Conservation (phyloP, 768 basidiomycete genomes). For the Epithele typhae region DNA sequence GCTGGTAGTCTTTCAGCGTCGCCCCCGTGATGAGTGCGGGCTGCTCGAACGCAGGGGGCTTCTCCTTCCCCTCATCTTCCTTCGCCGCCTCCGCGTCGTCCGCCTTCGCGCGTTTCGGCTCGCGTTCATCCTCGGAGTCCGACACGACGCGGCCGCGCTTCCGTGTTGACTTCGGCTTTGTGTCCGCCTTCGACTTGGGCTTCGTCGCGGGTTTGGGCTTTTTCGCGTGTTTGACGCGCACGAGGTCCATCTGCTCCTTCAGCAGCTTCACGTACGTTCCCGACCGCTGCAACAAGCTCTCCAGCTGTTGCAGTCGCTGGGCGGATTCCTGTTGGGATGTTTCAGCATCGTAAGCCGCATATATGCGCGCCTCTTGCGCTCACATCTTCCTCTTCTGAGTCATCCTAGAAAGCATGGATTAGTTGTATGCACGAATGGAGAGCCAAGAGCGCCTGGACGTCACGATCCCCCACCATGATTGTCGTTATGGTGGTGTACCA, state of each 20-base stretch:
- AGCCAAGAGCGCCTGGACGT: too few relatives aligned
- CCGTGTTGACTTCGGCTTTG: conserved; percentile 1
- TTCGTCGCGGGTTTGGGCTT: neutral
- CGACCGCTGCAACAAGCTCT: conserved; percentile 71
- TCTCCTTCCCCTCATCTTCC: neutral
- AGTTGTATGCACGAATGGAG: neutral
- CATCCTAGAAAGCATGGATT: neutral
- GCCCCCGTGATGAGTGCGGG: conserved; percentile 81
- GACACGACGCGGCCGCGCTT: conserved; percentile 13
- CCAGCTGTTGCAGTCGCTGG: conserved; percentile 34
- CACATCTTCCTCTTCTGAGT: neutral
- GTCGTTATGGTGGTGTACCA: too few relatives aligned
- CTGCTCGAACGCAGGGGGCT: conserved; percentile 48
- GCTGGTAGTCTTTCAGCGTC: conserved; percentile 83
- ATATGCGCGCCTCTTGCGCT: neutral
- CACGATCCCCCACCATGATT: neutral
- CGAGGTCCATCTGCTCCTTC: conserved; percentile 66
- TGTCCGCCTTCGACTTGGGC: conserved; percentile 15
- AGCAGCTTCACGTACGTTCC: conserved; percentile 70
- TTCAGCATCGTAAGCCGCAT: neutral
- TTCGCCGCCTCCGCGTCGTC: neutral
- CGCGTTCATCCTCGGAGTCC: conserved; percentile 14
- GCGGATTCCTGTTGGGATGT: conserved; percentile 4
- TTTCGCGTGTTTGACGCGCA: conserved; percentile 5
- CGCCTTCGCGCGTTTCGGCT: conserved; percentile 22